Conservation (phyloP, 768 basidiomycete genomes). For the Coprinellus micaceus region DNA sequence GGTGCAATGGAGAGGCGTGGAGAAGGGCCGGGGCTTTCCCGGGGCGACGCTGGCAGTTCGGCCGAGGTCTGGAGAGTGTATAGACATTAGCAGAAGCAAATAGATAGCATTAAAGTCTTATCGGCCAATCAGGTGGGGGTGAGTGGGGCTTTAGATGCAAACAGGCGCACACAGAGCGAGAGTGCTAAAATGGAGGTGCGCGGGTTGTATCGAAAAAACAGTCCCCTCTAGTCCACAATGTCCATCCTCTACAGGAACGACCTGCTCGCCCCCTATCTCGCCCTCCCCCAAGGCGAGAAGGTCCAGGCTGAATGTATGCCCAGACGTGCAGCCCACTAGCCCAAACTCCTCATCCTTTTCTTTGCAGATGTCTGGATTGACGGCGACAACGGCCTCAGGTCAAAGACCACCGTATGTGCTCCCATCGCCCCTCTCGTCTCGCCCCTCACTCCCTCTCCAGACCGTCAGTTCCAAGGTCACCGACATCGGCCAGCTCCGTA, state of each 20-base stretch:
- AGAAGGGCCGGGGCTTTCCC: neutral
- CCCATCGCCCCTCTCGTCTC: neutral
- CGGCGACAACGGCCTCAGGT: conserved; percentile 90
- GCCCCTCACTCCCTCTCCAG: conserved; percentile 35
- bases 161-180: conserved; percentile 27
- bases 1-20: neutral
- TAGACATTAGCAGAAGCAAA: neutral
- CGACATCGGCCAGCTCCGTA: conserved; percentile 86
- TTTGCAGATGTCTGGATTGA: conserved; percentile 94
- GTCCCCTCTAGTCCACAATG: conserved; percentile 21
- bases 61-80: neutral
- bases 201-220: conserved; percentile 20
- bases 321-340: conserved; percentile 11
- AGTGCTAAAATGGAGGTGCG: conserved; percentile 21
- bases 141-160: conserved; percentile 16
- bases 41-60: neutral
- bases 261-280: conserved; percentile 85
- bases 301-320: conserved; percentile 90
- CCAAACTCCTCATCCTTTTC: conserved; percentile 16
- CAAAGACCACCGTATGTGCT: conserved; percentile 83
- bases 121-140: conserved; percentile 39
- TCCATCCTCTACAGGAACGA: conserved; percentile 64
- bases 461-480: conserved; percentile 85
- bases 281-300: conserved; percentile 86
- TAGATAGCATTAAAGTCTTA: conserved; percentile 25